Base-by-base conservation (phyloP, 2,329 filamentous ascomycete genomes). In the Cordyceps fumosorosea region DNA sequence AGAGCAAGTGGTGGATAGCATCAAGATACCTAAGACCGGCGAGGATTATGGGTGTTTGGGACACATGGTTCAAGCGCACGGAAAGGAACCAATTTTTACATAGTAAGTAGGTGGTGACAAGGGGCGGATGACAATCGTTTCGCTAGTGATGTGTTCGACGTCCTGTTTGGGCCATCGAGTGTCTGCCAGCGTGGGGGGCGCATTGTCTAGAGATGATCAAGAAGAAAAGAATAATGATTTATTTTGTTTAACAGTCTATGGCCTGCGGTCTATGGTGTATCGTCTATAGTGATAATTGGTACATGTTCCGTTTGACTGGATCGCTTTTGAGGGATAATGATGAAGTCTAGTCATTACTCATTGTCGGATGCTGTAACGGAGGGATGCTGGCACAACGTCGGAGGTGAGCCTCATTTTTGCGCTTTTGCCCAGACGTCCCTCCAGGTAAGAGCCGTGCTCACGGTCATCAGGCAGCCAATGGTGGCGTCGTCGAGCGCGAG, bases 381-480 rank as follows among this genome's bases (percentile, higher is more conserved):
- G 29, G 29, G 29, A 45, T n/a, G 44, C n/a, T 11, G 44, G n/a
- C 6, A 20, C 10, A 5, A 22, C 3, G 10, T n/a, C 8, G 44
- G n/a, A 18, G 5, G 6, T 8, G 10, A 47, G 7, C 10, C 44
- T 22, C n/a, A n/a, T 8, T n/a, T 47, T 8, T 62, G 61, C 24
- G 54, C 54, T 14, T n/a, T 62, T 3, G 18, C 29, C 56, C 62
- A 63, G 18, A 63, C 37, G 16, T 63, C 62, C 3, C n/a, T 20
- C 62, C 62, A 63, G n/a, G 45, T 56, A 7, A 63, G 51, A n/a
- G 60, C 12, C 29, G 62, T 63, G 56, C 62, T 63, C 32, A 56
- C 32, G 6, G 52, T 60, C 62, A 63, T 63, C 22, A 53, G 11
- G 42, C 45, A 50, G 16, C 62, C 62, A 56, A 63, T 51, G 5